A percentile compares a stretch with the other conserved stretches of the same genome.
phyloP scores from a whole-genome alignment of 805 yeast species.

The Pichia eremophila region DNA sequence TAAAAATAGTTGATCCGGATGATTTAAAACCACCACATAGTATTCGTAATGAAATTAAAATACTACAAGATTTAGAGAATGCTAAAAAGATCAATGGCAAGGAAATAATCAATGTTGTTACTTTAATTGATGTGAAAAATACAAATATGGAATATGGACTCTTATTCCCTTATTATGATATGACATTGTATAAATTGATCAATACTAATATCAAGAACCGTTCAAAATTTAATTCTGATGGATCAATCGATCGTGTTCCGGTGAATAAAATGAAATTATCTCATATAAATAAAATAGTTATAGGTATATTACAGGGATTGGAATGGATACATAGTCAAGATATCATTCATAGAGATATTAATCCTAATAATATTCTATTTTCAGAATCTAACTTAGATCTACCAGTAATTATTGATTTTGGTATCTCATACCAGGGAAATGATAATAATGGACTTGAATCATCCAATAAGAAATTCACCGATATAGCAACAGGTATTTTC shows the following conservation, averaged over 20 bases:
- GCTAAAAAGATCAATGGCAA: neutral
- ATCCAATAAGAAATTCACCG: conserved; percentile 33
- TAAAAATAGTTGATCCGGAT: conserved; percentile 40
- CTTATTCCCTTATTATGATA: conserved; percentile 32
- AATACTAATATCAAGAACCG: conserved; percentile 26
- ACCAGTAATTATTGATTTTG: conserved; percentile 34
- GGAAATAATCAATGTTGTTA: conserved; percentile 9
- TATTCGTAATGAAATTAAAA: conserved; percentile 34
- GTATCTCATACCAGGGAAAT: conserved; percentile 28
- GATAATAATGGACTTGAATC: conserved; percentile 68
- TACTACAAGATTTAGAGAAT: conserved; percentile 23
- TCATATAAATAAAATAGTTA: conserved; percentile 25
- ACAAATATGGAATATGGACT: conserved; percentile 29
- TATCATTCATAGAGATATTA: conserved; percentile 63
- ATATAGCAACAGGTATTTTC: conserved; percentile 57
- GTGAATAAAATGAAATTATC: conserved; percentile 11
- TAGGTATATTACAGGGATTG: conserved; percentile 37
- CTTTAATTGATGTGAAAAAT: conserved; percentile 8
- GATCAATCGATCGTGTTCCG: conserved; percentile 5
- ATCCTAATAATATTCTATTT: conserved; percentile 54
- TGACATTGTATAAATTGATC: conserved; percentile 29
- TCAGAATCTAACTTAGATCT: conserved; percentile 12
- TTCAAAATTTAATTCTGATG: conserved; percentile 14
- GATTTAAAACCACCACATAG: conserved; percentile 47
- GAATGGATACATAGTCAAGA: conserved; percentile 60